Base-by-base conservation (phyloP, 2,329 filamentous ascomycete genomes). In the Diaporthe nobilis region DNA sequence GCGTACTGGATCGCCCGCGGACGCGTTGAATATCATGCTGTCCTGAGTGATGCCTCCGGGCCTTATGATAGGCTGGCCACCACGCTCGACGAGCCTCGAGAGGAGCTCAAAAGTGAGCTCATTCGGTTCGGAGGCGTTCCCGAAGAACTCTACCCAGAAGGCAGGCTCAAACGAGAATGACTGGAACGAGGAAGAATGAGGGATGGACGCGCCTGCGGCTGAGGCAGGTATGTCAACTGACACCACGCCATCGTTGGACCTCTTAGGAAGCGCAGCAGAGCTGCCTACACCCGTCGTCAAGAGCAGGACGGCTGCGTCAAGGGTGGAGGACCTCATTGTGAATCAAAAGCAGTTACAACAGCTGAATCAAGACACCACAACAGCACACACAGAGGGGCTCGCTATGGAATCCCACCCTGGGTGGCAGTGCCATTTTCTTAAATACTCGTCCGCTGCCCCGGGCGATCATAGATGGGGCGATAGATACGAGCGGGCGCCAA, bases 81-180 rank as follows among this genome's bases (percentile, higher is more conserved):
- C 65, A 20, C 65, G 65, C 49, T 70, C 65, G 15, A 70, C 34
- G 22, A 70, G 65, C 49, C 65, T 70, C n/a, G 65, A 55, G 34
- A 70, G 65, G 31, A 70, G 47, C 65, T 42, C 65, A 42, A 70
- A 70, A 7, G 65, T 70, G 65, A 70, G 65, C 9, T 12, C 47
- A 55, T 70, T 70, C 4, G 65, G 65, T 47, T 70, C 49, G 8
- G 65, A 70, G 34, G 65, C 65, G 22, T 70, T 70, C 4, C 65
- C 65, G 9, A 70, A 70, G 31, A 70, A 70, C 15, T 70, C 65
- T 28, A 70, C 65, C 65, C 65, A 70, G 34, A 70, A 70, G n/a
- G 65, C 65, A 42, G 65, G 65, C 34, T 70, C 65, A 28, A 70
- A 70, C 2, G 65, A 70, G 47, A 70, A 70, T 10, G 65, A 70